Conservation (phyloP, 495 filamentous ascomycete species). For the Penicillium maclennaniae region DNA sequence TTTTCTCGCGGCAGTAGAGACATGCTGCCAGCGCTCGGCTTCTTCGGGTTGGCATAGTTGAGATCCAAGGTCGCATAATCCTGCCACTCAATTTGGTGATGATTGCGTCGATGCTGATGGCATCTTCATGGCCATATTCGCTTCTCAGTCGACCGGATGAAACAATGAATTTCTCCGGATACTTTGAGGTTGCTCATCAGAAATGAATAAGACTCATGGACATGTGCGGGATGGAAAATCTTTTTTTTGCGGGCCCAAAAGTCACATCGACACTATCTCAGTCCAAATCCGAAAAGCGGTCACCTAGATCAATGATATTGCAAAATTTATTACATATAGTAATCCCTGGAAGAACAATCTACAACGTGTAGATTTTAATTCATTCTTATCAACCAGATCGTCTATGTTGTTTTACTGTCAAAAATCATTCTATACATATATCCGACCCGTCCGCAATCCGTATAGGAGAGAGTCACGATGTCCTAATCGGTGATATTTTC, state of each 20-base stretch:
- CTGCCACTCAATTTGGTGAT: background rate
- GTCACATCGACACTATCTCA: background rate
- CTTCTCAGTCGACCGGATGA: background rate
- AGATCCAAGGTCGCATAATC: background rate
- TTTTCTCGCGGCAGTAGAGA: constrained; percentile 27
- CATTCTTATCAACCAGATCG: no score
- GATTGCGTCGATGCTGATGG: background rate
- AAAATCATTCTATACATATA: no score
- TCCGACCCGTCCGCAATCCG: no score
- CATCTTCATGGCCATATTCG: background rate
- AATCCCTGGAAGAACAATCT: no score
- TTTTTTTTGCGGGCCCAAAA: background rate
- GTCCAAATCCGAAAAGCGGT: no score
- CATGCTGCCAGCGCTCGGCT: constrained; percentile 27
- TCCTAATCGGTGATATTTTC: no score
- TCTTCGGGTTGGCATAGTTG: constrained; percentile 18
- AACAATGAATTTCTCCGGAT: background rate
- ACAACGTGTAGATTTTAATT: no score
- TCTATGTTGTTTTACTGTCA: no score
- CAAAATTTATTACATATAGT: no score
- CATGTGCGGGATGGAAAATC: background rate
- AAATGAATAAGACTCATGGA: background rate
- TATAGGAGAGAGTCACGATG: no score
- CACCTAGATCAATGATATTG: no score
- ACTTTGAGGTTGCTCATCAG: background rate